Base-by-base conservation (phyloP, 208 protist genomes). In the Crithidia fasciculata region DNA sequence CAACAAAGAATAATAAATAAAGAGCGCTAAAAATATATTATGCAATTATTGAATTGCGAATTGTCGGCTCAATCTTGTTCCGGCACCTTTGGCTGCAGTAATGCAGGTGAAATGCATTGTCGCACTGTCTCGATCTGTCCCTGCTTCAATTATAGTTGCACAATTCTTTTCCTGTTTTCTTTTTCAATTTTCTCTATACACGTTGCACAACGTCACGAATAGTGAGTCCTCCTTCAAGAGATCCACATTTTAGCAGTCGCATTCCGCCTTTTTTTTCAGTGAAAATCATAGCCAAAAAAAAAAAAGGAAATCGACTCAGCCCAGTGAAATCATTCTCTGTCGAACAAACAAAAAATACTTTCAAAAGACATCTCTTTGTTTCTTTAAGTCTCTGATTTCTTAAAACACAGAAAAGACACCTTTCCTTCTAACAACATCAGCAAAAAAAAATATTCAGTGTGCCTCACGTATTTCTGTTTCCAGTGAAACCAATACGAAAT, bases 161-260 rank as follows among this genome's bases (percentile, higher is more conserved):
- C 28, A 28, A 28, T 28, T 58, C 19, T 58, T 58, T 8, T 40
- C 19, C 28, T 58, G 5, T 39, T 58, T 58, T 58, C 39, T 58
- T 58, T 58, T 58, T n/a, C 5, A 4, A 40, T 58, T 28, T 40
- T 40, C 6, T 40, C 28, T 5, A 28, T n/a, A 58, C 8, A 16
- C 5, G 15, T 58, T 28, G 28, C 28, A 28, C 28, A 28, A 28
- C 28, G 28, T 36, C 6, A 28, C 5, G n/a, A 67, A 2, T 28
- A n/a, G 8, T 56, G 43, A 37, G 15, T 67, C 56, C 63, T 18
- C 63, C 50, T 69, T 50, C 44, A 28, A 71, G 18, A 61, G 54
- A 6, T 69, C 47, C 3, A 36, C 10, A 36, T 57, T 69, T 61
- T 44, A 49, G 19, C 55, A 53, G 55, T 61, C 56, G n/a, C 54